Base-by-base conservation (phyloP, 768 basidiomycete genomes). In the Tulasnella sp. region DNA sequence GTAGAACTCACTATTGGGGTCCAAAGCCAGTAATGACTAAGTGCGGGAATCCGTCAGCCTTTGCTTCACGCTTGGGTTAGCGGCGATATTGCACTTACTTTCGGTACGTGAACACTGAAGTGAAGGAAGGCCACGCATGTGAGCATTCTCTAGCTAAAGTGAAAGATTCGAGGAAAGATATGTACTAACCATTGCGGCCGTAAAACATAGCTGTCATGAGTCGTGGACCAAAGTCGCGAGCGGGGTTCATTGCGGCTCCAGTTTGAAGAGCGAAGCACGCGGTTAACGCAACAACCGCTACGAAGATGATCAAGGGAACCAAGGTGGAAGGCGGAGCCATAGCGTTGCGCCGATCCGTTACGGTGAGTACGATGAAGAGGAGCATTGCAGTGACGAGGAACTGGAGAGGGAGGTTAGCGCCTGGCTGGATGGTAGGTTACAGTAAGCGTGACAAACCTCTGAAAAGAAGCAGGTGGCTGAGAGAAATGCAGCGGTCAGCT, bases 21-120 rank as follows among this genome's bases (percentile, higher is more conserved):
- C 91, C 92, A 93, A 48, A 92, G 79, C 91, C 91, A 93, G 81
- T 92, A 93, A 78, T 92, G 91, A 81, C 86, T 88, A 80, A 10
- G 13, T 7, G 44, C 16, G 6, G 1, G 35, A 67, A 15, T 80
- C 82, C 37, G 35, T 23, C 35, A 35, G 48, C 42, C 20, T n/a
- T 57, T 44, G 42, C 13, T 61, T 57, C 61, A 55, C 2, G 44
- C 32, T 35, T 15, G 4, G 39, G 9, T 23, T 20, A 23, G 4
- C 26, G 18, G 42, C 2, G 13, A 48, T 5, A 6, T 15, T 5
- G 32, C 9, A 16, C 76, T 44, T 70, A 71, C 76, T 77, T 42
- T 48, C 77, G n/a, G 37, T 78, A 77, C 35, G 79, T 55, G 39
- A 39, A 79, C 16, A 79, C 74, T 75, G 35, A 20, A 29, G 16